Conservation (phyloP, 2,329 filamentous ascomycete genomes). For the Verticillium klebahnii region DNA sequence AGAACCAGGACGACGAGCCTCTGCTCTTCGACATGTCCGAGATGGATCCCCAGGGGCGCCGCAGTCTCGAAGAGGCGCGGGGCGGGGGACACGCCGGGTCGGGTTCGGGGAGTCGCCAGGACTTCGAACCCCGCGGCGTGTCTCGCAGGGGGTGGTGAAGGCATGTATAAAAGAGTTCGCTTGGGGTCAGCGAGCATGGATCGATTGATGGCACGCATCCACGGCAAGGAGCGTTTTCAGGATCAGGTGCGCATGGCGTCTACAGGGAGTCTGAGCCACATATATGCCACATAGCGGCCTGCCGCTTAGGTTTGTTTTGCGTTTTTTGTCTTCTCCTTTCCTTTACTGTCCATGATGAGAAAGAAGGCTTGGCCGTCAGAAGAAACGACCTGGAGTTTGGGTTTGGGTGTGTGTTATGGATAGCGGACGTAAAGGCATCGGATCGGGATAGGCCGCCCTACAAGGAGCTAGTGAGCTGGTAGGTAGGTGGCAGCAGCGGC, state of each 20-base stretch:
- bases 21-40: slow-evolving; percentile 71
- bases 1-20: slow-evolving; percentile 61
- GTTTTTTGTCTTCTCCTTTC: too few species aligned
- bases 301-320: not conserved
- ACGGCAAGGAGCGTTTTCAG: not conserved
- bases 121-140: slow-evolving; percentile 33
- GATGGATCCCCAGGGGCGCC: slow-evolving; percentile 54
- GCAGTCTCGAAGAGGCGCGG: slow-evolving; percentile 53
- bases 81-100: slow-evolving; percentile 33
- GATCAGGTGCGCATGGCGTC: not conserved
- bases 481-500: too few species aligned
- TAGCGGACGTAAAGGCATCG: not conserved
- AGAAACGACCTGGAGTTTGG: not conserved
- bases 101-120: slow-evolving; percentile 25
- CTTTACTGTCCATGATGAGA: not conserved
- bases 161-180: not conserved
- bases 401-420: not conserved
- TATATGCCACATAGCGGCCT: not conserved
- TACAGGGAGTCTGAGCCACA: not conserved
- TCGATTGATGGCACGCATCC: not conserved
- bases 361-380: not conserved
- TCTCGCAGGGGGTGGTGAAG: slow-evolving; percentile 30
- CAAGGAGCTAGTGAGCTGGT: not conserved
- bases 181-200: not conserved
- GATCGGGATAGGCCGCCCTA: not conserved